These are phyloP conservation scores for Talaromyces proteolyticus DNA, from an alignment of 495 filamentous ascomycete genomes.

Conservation along the genomic window DNA sequence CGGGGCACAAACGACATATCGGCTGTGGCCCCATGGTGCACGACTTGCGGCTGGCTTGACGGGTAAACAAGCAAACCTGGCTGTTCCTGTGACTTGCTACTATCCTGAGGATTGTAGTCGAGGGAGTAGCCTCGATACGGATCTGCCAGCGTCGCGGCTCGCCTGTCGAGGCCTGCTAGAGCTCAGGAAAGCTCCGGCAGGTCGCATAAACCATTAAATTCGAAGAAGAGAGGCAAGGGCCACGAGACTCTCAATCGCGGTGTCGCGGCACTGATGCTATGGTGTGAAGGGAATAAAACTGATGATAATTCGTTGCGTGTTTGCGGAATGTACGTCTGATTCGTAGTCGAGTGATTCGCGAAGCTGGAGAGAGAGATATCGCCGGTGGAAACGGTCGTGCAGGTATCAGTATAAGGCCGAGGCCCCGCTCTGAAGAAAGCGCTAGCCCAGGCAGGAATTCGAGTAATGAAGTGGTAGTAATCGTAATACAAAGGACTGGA, in stretches of 20 bases:
- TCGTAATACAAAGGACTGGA: neutral
- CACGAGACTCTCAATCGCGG: too few relatives aligned
- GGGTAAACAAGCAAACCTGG: constrained; percentile 29
- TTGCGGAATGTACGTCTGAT: neutral
- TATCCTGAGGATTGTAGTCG: constrained; percentile 28
- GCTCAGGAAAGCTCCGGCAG: constrained; percentile 28
- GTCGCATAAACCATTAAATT: constrained; percentile 9
- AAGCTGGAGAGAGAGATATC: constrained; percentile 5
- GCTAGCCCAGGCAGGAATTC: constrained; percentile 3
- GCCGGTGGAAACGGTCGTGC: constrained; percentile 1
- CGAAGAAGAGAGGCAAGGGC: neutral
- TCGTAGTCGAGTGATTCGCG: neutral
- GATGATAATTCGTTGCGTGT: neutral
- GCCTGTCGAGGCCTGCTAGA: constrained; percentile 36
- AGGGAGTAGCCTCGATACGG: constrained; percentile 36
- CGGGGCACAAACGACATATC: constrained; percentile 23
- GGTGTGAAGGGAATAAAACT: constrained; percentile 1
- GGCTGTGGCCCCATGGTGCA: constrained; percentile 22
- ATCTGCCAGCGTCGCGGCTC: constrained; percentile 36
- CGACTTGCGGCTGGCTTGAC: constrained; percentile 18
- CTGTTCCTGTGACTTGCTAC: constrained; percentile 26
- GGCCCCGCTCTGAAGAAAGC: constrained; percentile 8
- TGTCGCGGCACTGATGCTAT: neutral
- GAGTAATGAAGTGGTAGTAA: constrained; percentile 4
- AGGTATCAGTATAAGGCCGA: constrained; percentile 7